Conservation (phyloP, 306 rosid species). For the Alnus rubra region DNA sequence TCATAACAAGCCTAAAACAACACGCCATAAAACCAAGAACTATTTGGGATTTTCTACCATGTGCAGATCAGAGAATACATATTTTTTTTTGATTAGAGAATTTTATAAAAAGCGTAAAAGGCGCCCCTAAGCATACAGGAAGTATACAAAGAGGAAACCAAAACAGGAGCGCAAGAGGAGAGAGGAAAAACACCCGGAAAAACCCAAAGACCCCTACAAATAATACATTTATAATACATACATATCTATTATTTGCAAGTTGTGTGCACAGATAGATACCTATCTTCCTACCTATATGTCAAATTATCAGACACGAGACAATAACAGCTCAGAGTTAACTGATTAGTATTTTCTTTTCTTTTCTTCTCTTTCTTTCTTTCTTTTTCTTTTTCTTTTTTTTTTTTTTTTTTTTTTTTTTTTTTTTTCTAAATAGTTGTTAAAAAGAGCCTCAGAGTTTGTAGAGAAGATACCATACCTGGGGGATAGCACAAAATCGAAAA, state of each 20-base stretch:
- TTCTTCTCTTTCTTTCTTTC: too few species aligned
- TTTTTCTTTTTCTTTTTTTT: too few species aligned
- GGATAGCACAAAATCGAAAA: constrained; percentile 94
- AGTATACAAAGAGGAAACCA: too few species aligned
- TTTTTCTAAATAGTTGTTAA: background rate
- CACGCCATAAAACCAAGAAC: background rate
- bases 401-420: too few species aligned
- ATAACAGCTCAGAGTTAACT: constrained; percentile 13
- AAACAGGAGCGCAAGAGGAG: too few species aligned
- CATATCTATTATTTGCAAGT: background rate
- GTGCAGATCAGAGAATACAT: background rate
- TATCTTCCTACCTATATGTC: background rate
- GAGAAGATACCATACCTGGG: constrained; percentile 67
- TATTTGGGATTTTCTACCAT: background rate
- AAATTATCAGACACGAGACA: constrained; percentile 13
- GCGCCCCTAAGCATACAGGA: too few species aligned
- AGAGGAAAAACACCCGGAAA: too few species aligned
- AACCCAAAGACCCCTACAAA: too few species aligned
- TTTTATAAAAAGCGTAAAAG: too few species aligned
- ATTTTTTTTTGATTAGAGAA: too few species aligned
- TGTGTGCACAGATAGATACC: background rate
- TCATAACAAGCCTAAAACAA: background rate
- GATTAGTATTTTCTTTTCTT: background rate
- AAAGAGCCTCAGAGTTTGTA: background rate
- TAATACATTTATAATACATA: background rate